These are phyloP conservation scores for Debaryomycetaceae sp. DNA, from an alignment of 1,139 yeast species.

Conservation along the genomic window DNA sequence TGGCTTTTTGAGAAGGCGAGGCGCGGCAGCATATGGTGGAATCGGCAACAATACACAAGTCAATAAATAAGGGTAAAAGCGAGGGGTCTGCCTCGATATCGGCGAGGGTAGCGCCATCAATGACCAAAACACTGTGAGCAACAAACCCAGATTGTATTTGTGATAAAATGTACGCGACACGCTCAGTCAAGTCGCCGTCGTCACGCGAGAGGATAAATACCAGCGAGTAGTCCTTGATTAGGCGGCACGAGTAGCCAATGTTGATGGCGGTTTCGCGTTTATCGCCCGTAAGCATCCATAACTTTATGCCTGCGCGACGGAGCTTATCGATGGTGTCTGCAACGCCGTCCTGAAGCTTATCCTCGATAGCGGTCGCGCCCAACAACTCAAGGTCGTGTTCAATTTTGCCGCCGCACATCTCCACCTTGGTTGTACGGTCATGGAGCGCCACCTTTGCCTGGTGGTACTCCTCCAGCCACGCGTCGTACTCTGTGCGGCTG, in stretches of 20 bases:
- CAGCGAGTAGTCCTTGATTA: constrained; percentile 87
- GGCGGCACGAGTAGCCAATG: constrained; percentile 88
- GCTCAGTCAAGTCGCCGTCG: constrained; percentile 43
- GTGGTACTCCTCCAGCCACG: constrained; percentile 58
- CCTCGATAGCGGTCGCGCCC: constrained; percentile 97
- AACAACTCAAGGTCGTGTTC: constrained; percentile 58
- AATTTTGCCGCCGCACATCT: constrained; percentile 58
- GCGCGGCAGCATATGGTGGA: constrained; percentile 95
- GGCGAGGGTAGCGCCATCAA: constrained; percentile 80
- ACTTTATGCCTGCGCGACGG: constrained; percentile 82
- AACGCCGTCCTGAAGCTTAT: constrained; percentile 91
- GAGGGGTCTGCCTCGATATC: constrained; percentile 64
- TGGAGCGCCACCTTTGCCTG: constrained; percentile 69
- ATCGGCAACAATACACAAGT: constrained; percentile 76
- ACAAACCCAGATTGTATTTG: constrained; percentile 58
- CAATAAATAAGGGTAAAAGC: constrained; percentile 63
- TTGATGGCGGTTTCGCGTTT: constrained; percentile 96
- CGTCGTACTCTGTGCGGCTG: constrained; percentile 42
- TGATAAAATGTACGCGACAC: constrained; percentile 47
- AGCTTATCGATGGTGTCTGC: constrained; percentile 88
- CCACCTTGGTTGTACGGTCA: constrained; percentile 58
- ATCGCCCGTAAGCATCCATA: constrained; percentile 99
- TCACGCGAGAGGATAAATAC: constrained; percentile 53
- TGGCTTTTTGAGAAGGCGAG: constrained; percentile 91
- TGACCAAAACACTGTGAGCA: constrained; percentile 89